Conservation (phyloP, 768 basidiomycete species). For the Gymnopilus junonius region DNA sequence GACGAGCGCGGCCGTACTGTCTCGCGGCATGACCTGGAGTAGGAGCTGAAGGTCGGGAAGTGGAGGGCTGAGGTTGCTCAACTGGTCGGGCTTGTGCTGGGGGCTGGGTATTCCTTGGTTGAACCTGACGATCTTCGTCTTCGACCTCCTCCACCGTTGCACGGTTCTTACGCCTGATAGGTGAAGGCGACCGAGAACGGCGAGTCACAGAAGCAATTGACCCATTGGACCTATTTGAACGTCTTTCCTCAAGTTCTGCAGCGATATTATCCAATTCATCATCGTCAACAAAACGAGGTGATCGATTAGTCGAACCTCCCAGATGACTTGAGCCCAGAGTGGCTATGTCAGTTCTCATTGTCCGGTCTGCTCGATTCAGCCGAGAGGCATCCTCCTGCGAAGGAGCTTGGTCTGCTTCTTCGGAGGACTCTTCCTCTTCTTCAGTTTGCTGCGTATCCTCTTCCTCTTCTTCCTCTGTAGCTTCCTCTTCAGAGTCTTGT, state of each 20-base stretch:
- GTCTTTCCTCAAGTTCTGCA: constrained; percentile 68
- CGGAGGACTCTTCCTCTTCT: constrained; percentile 27
- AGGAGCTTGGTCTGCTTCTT: constrained; percentile 31
- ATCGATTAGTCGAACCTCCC: constrained; percentile 24
- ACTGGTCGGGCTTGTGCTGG: neutral
- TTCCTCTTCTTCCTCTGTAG: constrained; percentile 28
- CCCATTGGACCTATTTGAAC: constrained; percentile 45
- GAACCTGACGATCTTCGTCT: constrained; percentile 15
- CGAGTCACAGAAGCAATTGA: constrained; percentile 13
- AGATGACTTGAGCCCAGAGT: constrained; percentile 48
- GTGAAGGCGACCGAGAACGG: constrained; percentile 5
- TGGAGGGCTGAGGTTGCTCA: constrained; percentile 11
- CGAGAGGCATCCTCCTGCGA: constrained; percentile 13
- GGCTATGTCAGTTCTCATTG: constrained; percentile 58
- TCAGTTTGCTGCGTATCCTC: constrained; percentile 20
- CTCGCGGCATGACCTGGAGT: constrained; percentile 37
- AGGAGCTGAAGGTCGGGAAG: constrained; percentile 38
- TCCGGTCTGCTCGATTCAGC: constrained; percentile 38
- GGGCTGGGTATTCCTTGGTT: neutral
- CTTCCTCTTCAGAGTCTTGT: constrained; percentile 33
- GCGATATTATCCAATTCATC: constrained; percentile 68
- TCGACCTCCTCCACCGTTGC: constrained; percentile 23
- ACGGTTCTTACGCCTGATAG: constrained; percentile 10
- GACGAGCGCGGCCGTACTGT: constrained; percentile 10
- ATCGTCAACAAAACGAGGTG: constrained; percentile 49